Evolutionary conservation across 1,139 yeast genomes (phyloP), one percentile per base, ranked within the genome.

Genomic region (Taphrina flavorubra): DNA sequence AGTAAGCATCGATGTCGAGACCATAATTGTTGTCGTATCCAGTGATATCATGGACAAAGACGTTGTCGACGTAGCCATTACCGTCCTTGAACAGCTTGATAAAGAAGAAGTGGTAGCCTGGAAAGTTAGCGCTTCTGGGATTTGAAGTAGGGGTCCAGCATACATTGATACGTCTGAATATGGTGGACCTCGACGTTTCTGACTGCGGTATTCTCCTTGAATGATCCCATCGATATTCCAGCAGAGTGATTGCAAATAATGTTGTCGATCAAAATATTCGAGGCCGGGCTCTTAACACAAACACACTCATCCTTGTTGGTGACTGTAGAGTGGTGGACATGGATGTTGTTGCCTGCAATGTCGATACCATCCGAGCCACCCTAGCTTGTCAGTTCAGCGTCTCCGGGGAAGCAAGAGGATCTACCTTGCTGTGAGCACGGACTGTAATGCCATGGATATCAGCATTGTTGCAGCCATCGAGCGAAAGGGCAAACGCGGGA

Each of bases 291-390:
- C 49, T 56, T 56, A 49, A 40, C 60, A 7, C 37, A 31, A 14
- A 40, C 60, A 56, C 60, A 56, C 7, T 56, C 60, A 39, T 56
- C 60, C 16, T 25, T 56, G 60, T 56, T 56, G 20, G 60, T 39
- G 20, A 56, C 49, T 18, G 46, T 40, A 14, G 18, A 36, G 25
- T 53, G 42, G 16, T 53, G 58, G 7, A 53, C 42, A 18, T 53
- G 58, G 7, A 53, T 53, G 58, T 56, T 56, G 46, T 56, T 31
- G 20, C 60, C 60, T 10, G 60, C n/a, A 25, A 56, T 11, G 36
- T 56, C 60, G 5, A 56, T 40, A 1, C 60, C 60, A 20, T 56
- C 60, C 10, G 49, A 18, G 37, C 60, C 60, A 10, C 60, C 60
- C 60, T 56, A 25, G 31, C 31, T 25, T 25, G 1, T 25, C 31